Percentiles rank a stretch among this genome's conserved stretches.
phyloP scores from a whole-genome alignment of 441 rosid species.

The Adansonia gregorii region DNA sequence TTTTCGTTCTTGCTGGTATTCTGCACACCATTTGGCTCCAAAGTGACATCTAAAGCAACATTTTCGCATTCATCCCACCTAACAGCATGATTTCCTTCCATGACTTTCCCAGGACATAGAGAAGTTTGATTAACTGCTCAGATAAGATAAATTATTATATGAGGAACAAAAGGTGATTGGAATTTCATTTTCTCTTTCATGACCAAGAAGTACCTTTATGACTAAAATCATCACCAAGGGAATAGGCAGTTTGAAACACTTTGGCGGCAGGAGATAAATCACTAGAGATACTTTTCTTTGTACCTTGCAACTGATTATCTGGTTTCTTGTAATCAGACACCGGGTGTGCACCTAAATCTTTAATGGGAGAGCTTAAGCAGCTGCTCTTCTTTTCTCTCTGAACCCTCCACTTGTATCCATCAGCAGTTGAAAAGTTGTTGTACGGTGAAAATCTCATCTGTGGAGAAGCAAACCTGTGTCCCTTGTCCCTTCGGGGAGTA shows the following conservation, averaged over 20 bases:
- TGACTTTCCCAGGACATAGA: conserved; percentile 28
- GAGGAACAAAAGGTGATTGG: background rate
- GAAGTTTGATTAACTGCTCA: conserved; percentile 26
- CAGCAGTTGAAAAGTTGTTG: conserved; percentile 38
- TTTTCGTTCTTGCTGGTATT: conserved; percentile 18
- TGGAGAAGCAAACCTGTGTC: conserved; percentile 30
- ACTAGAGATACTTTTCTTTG: conserved; percentile 22
- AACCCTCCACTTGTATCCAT: conserved; percentile 40
- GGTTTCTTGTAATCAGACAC: conserved; percentile 27
- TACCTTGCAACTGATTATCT: conserved; percentile 29
- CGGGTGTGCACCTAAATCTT: conserved; percentile 36
- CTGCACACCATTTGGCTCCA: conserved; percentile 25
- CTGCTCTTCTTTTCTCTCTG: conserved; percentile 39
- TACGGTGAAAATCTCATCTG: conserved; percentile 44
- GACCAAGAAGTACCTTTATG: conserved; percentile 40
- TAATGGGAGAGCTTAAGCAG: conserved; percentile 43
- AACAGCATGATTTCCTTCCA: conserved; percentile 20
- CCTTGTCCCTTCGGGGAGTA: conserved; percentile 34
- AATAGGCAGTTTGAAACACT: conserved; percentile 25
- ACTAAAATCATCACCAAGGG: conserved; percentile 24
- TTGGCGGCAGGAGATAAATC: conserved; percentile 27
- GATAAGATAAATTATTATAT: conserved; percentile 14
- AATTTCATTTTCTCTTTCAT: conserved; percentile 4
- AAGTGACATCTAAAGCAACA: conserved; percentile 14
- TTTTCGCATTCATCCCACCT: conserved; percentile 27